Evolutionary conservation across 495 filamentous ascomycete genomes (phyloP).

Genomic region (Usnea hakonensis): DNA sequence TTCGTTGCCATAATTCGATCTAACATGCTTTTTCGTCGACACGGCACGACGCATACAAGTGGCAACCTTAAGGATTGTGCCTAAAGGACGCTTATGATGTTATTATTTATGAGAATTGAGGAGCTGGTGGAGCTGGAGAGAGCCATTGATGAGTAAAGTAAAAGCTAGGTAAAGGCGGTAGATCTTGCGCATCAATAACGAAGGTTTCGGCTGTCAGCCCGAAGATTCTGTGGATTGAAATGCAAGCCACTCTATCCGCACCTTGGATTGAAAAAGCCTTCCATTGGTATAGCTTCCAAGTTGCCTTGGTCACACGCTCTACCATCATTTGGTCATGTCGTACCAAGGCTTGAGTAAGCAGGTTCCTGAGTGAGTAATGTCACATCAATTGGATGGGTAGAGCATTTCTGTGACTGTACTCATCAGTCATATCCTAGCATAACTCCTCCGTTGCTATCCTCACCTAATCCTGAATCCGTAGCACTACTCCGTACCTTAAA

Average conservation of each 20-base stretch:
- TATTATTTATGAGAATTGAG: too few species aligned
- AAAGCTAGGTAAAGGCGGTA: too few species aligned
- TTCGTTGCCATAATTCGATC: too few species aligned
- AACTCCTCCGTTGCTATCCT: not conserved
- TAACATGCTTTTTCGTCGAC: not conserved
- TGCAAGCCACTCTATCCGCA: conserved; percentile 5
- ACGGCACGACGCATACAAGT: not conserved
- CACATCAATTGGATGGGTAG: not conserved
- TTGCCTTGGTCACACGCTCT: not conserved
- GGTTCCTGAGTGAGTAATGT: not conserved
- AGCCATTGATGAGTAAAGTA: too few species aligned
- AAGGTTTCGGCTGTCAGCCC: conserved; percentile 12
- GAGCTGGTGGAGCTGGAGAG: too few species aligned
- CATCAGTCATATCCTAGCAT: not conserved
- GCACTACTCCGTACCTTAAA: not conserved
- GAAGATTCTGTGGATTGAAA: conserved; percentile 3
- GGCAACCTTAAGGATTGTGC: not conserved
- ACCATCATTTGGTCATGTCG: not conserved
- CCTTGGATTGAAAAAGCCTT: not conserved
- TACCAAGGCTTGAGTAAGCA: not conserved
- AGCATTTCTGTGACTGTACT: not conserved
- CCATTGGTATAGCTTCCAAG: not conserved
- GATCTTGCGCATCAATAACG: conserved; percentile 12
- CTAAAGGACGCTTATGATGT: not conserved
- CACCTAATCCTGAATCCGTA: not conserved